Percentiles rank a stretch among this genome's conserved stretches.
Conservation (phyloP, 495 filamentous ascomycete genomes). For the Aspergillus heteromorphus region DNA sequence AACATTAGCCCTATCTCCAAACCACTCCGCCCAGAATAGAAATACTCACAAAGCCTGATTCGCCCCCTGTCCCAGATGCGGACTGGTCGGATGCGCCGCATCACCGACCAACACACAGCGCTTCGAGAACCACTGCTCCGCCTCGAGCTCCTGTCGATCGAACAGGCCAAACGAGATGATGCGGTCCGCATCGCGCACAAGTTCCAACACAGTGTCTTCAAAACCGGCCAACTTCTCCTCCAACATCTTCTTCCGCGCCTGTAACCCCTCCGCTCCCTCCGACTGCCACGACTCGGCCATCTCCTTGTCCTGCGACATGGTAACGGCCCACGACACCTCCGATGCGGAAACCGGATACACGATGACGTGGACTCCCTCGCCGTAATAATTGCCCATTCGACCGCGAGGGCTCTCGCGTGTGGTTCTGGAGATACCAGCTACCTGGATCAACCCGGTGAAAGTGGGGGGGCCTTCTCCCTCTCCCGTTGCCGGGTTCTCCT, state of each 20-base stretch:
- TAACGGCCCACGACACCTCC: constrained; percentile 19
- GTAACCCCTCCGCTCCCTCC: not conserved
- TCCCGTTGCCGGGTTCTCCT: not conserved
- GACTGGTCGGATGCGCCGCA: constrained; percentile 24
- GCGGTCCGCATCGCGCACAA: constrained; percentile 7
- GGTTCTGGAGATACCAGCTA: constrained; percentile 10
- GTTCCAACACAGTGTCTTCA: constrained; percentile 6
- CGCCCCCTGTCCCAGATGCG: constrained; percentile 22
- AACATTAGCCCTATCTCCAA: not conserved
- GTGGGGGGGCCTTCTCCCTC: not conserved
- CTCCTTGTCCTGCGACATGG: constrained; percentile 10
- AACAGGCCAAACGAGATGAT: constrained; percentile 19
- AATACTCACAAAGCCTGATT: constrained; percentile 23
- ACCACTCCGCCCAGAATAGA: not conserved
- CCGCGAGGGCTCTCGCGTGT: constrained; percentile 2
- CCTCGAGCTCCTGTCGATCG: constrained; percentile 12
- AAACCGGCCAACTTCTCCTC: constrained; percentile 5
- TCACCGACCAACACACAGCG: constrained; percentile 20
- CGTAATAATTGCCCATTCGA: constrained; percentile 18
- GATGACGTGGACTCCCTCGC: constrained; percentile 15
- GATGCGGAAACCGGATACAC: constrained; percentile 15
- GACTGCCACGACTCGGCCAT: constrained; percentile 12
- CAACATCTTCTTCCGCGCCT: not conserved
- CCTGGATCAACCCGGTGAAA: constrained; percentile 2
- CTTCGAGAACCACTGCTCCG: constrained; percentile 15